Evolutionary conservation across 1,284 basidiomycete genomes (phyloP), one percentile per base, ranked within the genome.

Genomic region (Papiliotrema flavescens): DNA sequence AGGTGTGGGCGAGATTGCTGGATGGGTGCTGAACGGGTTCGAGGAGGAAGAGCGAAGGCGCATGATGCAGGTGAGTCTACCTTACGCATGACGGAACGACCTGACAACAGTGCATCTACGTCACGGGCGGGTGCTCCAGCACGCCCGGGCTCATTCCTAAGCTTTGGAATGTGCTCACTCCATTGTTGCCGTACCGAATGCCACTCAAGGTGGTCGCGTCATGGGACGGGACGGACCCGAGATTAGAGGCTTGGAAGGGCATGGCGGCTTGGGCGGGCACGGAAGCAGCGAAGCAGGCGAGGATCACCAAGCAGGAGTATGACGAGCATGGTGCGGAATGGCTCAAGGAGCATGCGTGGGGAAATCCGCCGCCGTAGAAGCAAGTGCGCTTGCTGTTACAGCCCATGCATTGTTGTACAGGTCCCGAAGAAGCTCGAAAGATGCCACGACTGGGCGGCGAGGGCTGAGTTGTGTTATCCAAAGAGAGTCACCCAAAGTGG

Each of bases 251-350:
- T 3, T 98, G 94, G 94, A 81, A 82, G 46, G 95, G 95, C 5
- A 96, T 97, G 90, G 88, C 89, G 3, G 80, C 81, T 55, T 96
- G 93, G 79, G 84, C 86, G 23, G 71, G 74, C 49, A 86, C 84
- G 7, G 78, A 80, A 0, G 85, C 83, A 56, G 88, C 86, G 57
- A 68, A 67, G 42, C 69, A 73, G 20, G 81, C 84, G 0, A 81
- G 89, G 36, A 72, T 83, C 43, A 89, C 87, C 2, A 83, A 81
- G 64, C 83, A 81, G 3, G 90, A 96, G 67, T 99, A 97, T 63
- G 85, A 93, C 3, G 96, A 99, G 75, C 84, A 85, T 78, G 96
- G 96, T 0, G 84, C 85, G 2, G 94, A 98, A 53, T 82, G 77
- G 71, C 69, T 82, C 63, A 79, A 79, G 64, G 81, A 80, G 57